Evolutionary conservation across 1,139 yeast species (phyloP).

Genomic region (Nakaseomyces glabratus): DNA sequence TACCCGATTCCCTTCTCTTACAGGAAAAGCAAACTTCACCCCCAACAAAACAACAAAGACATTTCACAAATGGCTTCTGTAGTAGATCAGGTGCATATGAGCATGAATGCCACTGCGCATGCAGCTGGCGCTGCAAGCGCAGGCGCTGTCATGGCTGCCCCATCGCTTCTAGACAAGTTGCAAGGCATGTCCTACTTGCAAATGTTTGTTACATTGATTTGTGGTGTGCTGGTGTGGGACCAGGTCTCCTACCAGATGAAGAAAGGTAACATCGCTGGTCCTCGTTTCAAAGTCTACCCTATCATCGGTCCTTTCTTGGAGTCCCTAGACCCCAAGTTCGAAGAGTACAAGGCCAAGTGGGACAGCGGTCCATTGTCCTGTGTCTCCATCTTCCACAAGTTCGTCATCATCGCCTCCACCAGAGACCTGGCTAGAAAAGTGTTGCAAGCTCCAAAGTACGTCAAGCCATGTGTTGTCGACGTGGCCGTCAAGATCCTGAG

Average conservation of each 20-base stretch:
- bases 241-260: constrained; percentile 68
- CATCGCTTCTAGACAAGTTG: constrained; percentile 10
- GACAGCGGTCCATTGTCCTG: constrained; percentile 87
- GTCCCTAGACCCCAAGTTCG: constrained; percentile 92
- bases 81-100: too few species aligned
- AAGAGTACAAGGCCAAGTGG: constrained; percentile 90
- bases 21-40: neutral
- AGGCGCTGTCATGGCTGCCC: constrained; percentile 5
- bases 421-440: constrained; percentile 88
- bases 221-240: constrained; percentile 57
- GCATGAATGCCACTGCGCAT: neutral
- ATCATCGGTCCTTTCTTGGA: constrained; percentile 93
- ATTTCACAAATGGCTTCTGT: too few species aligned
- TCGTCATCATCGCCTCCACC: constrained; percentile 87
- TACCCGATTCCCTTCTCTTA: neutral
- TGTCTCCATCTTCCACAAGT: constrained; percentile 95
- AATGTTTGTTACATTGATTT: constrained; percentile 41
- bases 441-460: constrained; percentile 74
- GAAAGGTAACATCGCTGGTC: constrained; percentile 89
- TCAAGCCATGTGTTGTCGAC: constrained; percentile 96
- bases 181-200: constrained; percentile 41
- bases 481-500: constrained; percentile 88
- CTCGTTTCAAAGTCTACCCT: constrained; percentile 79
- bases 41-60: neutral
- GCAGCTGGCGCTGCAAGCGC: neutral